Percentiles rank a stretch among this genome's conserved stretches.
phyloP scores from a whole-genome alignment of 148 eudicot species.

The Spergularia bocconei region DNA sequence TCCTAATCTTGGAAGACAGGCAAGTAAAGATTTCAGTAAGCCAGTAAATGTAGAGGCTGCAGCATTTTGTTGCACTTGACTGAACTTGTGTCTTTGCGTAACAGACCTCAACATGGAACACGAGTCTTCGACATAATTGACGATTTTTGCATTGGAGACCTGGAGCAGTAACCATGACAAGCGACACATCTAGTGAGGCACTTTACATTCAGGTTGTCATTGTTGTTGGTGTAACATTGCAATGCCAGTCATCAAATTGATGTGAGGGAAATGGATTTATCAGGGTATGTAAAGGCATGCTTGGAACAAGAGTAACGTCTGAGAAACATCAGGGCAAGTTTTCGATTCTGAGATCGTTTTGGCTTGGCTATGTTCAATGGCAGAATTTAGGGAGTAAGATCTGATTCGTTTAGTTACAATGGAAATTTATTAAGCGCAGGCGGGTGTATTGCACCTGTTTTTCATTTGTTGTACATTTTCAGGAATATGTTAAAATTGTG shows the following conservation, averaged over 20 bases:
- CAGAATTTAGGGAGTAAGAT: no score
- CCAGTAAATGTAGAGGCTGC: not conserved
- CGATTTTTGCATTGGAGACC: slow-evolving; percentile 76
- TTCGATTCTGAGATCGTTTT: not conserved
- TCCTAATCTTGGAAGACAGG: not conserved
- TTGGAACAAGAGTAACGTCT: not conserved
- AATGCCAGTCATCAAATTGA: not conserved
- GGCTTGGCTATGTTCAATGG: not conserved
- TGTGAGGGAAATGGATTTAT: not conserved
- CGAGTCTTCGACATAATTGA: slow-evolving; percentile 87
- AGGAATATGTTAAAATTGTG: no score
- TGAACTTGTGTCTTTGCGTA: slow-evolving; percentile 12
- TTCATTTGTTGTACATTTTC: no score
- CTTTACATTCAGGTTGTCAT: not conserved
- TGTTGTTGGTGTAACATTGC: not conserved
- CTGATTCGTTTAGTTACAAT: no score
- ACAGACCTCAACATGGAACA: slow-evolving; percentile 92
- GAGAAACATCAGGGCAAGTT: not conserved
- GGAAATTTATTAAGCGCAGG: no score
- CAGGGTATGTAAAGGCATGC: not conserved
- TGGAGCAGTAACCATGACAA: slow-evolving; percentile 37
- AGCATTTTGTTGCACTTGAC: not conserved
- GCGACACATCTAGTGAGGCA: not conserved
- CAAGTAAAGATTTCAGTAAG: not conserved
- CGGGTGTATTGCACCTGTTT: no score